Evolutionary conservation across 345 rosid species (phyloP), one percentile per base, ranked within the genome.

Genomic region (Aegle marmelos): DNA sequence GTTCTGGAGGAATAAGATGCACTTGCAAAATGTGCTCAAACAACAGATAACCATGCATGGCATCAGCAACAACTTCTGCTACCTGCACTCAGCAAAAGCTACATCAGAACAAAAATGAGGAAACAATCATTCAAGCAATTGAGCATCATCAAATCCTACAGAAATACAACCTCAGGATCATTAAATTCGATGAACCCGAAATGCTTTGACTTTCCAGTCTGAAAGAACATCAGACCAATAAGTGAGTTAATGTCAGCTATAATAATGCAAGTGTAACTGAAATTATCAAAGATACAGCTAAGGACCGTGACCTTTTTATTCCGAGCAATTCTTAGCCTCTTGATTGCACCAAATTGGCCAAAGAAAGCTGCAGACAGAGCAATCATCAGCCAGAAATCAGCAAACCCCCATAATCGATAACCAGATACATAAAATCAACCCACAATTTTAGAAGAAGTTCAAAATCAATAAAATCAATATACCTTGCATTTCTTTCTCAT

Each of bases 191-290:
- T 87, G 88, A 96, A 96, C 54, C 98, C 98, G 85, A 85, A 96
- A 85, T 96, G 99, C 87, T 89, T 96, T 0, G 98, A 94, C 73
- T 88, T 92, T 75, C 99, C 99, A 57, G 98, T 94, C 98, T 96
- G 90, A 24, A n/a, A 78, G 17, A 82, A 79, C 25, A 79, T 81
- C 63, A 53, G 39, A 74, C 16, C 17, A 16, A 37, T 7, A 68
- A 37, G 48, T 66, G 16, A 39, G 54, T 9, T 16, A 61, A 36
- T 24, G 50, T 11, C 36, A 79, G 7, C 67, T 8, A 67, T 28
- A 16, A 59, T 14, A 34, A 19, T 5, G 2, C 63, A 58, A 33
- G 41, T 64, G 36, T 7, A 62, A 64, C 22, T 28, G 16, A 53
- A 67, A 25, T 73, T 25, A 73, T 36, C 10, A 13, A 73, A 59